Conservation (phyloP, 805 yeast species). For the Zygosaccharomyces rouxii region DNA sequence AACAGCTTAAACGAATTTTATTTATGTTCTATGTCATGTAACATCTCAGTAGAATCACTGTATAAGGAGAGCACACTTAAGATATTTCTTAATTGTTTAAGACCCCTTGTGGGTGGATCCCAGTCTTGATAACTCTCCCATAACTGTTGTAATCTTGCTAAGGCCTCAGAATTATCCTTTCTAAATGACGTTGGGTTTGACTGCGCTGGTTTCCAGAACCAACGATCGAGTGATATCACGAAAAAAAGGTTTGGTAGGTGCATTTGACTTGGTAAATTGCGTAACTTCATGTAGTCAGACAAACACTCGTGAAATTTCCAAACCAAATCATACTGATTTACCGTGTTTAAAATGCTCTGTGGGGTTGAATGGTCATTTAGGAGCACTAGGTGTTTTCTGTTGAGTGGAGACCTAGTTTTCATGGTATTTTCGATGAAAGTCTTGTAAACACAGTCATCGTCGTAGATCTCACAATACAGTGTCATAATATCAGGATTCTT, state of each 20-base stretch:
- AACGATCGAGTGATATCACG: slow-evolving; percentile 16
- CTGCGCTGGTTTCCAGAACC: slow-evolving; percentile 13
- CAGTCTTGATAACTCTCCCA: slow-evolving; percentile 31
- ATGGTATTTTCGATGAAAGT: slow-evolving; percentile 28
- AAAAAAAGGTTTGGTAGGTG: slow-evolving; percentile 14
- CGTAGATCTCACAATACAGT: slow-evolving; percentile 24
- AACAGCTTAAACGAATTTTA: slow-evolving; percentile 6
- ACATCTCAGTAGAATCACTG: slow-evolving; percentile 19
- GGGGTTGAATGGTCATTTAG: slow-evolving; percentile 20
- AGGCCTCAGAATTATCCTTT: slow-evolving; percentile 23
- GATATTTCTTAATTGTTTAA: slow-evolving; percentile 28
- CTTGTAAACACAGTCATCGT: slow-evolving; percentile 27
- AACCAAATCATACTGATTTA: slow-evolving; percentile 39
- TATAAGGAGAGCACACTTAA: slow-evolving; percentile 32
- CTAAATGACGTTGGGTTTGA: slow-evolving; percentile 14
- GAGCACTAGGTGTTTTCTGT: slow-evolving; percentile 18
- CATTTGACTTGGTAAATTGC: slow-evolving; percentile 31
- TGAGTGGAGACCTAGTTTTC: slow-evolving; percentile 24
- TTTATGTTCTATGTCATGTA: slow-evolving; percentile 21
- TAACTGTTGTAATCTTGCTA: slow-evolving; percentile 20
- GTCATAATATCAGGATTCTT: slow-evolving; percentile 24
- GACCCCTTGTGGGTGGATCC: slow-evolving; percentile 35
- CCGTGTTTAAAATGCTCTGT: slow-evolving; percentile 28
- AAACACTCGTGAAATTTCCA: slow-evolving; percentile 42
- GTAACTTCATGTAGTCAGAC: slow-evolving; percentile 33